Evolutionary conservation across 345 rosid species (phyloP), one percentile per base, ranked within the genome.

Genomic region (Isatis tinctoria): DNA sequence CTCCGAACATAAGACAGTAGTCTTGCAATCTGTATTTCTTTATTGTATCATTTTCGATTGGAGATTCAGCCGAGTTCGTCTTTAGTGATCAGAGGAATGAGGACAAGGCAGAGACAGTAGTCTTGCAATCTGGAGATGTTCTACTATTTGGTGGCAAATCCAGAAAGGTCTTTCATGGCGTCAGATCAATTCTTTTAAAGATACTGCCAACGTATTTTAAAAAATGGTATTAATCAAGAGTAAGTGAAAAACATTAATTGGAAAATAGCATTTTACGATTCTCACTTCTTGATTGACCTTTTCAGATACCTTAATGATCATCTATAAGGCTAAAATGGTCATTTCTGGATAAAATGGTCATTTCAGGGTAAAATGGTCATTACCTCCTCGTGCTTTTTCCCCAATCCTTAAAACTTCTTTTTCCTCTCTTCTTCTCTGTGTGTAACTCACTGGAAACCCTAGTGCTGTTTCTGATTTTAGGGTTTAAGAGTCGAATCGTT

Each of bases 121-220:
- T 30, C 6, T 78, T 90, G 75, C 83, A 85, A 70, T 90, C 97
- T 12, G 93, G 93, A 77, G 96, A 91, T 81, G 89, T 91, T 72
- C 57, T 90, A 28, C 47, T 91, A 48, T 91, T 91, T 60, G 97
- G 98, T 61, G 95, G 93, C 13, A 76, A 74, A 49, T 86, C 96
- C 11, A 83, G 98, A 64, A 86, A 70, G 32, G 56, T 94, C 56
- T 94, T 94, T 72, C 97, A 91, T 60, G 98, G 98, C 12, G 90
- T 91, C 8, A 64, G 62, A 47, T 63, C 85, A 28, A 78, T 91
- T 49, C 51, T n/a, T n/a, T 7, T 17, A 64, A 66, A 44, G 54
- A 80, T 5, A 87, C 90, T 56, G 88, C 89, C 12, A n/a, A n/a
- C n/a, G n/a, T n/a, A n/a, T n/a, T n/a, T n/a, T n/a, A n/a, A n/a